Conservation (phyloP, 768 basidiomycete species). For the Lactifluus subvellereus region DNA sequence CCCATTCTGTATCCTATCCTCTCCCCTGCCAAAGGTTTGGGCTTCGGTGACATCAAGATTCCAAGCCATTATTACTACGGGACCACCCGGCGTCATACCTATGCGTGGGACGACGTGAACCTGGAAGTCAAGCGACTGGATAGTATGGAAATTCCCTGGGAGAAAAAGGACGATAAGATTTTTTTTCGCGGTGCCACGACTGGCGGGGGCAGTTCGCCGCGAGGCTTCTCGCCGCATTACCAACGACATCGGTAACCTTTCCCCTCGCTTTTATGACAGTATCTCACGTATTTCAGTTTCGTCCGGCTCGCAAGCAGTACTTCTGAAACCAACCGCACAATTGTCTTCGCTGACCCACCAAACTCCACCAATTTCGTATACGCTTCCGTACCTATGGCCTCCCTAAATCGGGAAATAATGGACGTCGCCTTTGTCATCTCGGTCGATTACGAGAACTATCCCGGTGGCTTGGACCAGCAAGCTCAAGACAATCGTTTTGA, state of each 20-base stretch:
- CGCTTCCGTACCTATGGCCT: slow-evolving; percentile 49
- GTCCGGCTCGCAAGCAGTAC: slow-evolving; percentile 69
- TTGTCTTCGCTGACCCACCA: slow-evolving; percentile 66
- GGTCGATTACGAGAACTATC: slow-evolving; percentile 64
- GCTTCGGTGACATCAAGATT: slow-evolving; percentile 87
- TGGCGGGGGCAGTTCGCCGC: slow-evolving; percentile 84
- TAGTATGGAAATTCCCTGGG: slow-evolving; percentile 84
- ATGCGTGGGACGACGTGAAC: slow-evolving; percentile 81
- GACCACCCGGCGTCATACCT: slow-evolving; percentile 75
- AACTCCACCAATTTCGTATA: slow-evolving; percentile 52
- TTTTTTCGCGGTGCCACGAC: slow-evolving; percentile 98
- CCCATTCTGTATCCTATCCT: slow-evolving; percentile 89
- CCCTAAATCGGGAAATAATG: slow-evolving; percentile 76
- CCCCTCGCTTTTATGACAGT: slow-evolving; percentile 18
- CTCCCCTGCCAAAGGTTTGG: slow-evolving; percentile 81
- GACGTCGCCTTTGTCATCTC: slow-evolving; percentile 82
- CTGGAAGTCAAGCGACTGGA: slow-evolving; percentile 71
- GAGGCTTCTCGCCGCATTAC: slow-evolving; percentile 75
- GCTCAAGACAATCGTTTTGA: slow-evolving; percentile 60
- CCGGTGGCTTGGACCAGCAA: slow-evolving; percentile 66
- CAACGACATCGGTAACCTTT: slow-evolving; percentile 71
- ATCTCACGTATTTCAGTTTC: slow-evolving; percentile 38
- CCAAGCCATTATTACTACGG: slow-evolving; percentile 97
- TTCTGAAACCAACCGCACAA: slow-evolving; percentile 48
- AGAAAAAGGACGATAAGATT: slow-evolving; percentile 76